Conservation (phyloP, 805 yeast genomes). For the Candida maris region DNA sequence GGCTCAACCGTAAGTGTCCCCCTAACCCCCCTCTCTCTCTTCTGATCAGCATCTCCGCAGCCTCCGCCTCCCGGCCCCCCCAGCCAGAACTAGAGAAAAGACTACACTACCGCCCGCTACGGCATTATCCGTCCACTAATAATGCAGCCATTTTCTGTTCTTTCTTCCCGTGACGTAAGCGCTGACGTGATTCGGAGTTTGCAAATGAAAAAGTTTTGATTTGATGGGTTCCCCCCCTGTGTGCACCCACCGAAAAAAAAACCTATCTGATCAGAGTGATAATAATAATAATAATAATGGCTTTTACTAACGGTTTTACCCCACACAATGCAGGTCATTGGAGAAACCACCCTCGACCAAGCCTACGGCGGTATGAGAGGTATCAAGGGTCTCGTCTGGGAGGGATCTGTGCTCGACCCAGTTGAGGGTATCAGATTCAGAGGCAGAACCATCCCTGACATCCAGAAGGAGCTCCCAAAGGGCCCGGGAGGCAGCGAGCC, state of each 20-base stretch:
- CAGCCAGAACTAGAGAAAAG: too few relatives aligned
- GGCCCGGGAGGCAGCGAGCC: conserved; percentile 63
- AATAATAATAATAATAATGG: not conserved
- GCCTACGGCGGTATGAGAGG: conserved; percentile 94
- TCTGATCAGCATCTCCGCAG: too few relatives aligned
- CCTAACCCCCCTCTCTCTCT: too few relatives aligned
- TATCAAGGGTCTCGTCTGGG: conserved; percentile 82
- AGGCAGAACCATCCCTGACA: conserved; percentile 78
- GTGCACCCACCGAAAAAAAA: too few relatives aligned
- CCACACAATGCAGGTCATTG: conserved; percentile 41
- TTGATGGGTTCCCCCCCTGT: too few relatives aligned
- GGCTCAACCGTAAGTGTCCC: conserved; percentile 78
- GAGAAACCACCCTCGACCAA: conserved; percentile 72
- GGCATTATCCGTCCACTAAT: too few relatives aligned
- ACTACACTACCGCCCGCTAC: too few relatives aligned
- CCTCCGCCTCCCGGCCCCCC: too few relatives aligned
- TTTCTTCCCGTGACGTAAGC: not conserved
- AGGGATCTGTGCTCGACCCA: conserved; percentile 82
- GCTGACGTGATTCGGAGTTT: not conserved
- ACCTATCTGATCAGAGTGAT: too few relatives aligned
- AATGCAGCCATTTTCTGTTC: not conserved
- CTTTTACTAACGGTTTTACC: conserved; percentile 5
- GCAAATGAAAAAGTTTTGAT: too few relatives aligned
- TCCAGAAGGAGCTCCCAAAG: conserved; percentile 71
- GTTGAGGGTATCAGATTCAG: conserved; percentile 85